phyloP scores from a whole-genome alignment of 306 rosid genomes.

The Senna tora region DNA sequence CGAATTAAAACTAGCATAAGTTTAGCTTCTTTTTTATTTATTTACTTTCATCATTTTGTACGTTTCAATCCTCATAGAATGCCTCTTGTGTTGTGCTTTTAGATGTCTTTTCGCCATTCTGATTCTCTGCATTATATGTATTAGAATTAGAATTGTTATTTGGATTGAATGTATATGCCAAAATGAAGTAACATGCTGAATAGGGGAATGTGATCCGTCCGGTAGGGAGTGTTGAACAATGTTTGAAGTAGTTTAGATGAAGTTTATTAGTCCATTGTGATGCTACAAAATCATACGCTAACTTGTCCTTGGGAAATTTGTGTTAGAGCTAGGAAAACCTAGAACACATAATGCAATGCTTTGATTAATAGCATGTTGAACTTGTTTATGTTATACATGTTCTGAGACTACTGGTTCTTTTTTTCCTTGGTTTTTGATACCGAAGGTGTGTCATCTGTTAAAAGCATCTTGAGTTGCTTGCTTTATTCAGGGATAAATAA shows the following conservation, averaged over 20 bases:
- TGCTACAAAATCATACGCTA: slow-evolving; percentile 4
- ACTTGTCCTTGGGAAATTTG: too few relatives aligned
- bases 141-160: too few relatives aligned
- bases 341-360: slow-evolving; percentile 1
- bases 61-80: background rate
- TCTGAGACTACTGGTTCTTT: slow-evolving; percentile 2
- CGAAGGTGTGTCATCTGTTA: background rate
- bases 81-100: slow-evolving; percentile 22
- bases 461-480: slow-evolving; percentile 11
- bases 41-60: background rate
- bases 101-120: slow-evolving; percentile 9
- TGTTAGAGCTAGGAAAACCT: background rate
- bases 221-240: background rate
- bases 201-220: background rate
- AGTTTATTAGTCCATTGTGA: background rate
- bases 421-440: background rate
- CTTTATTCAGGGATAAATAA: background rate
- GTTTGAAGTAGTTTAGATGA: background rate
- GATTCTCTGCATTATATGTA: background rate
- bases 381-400: background rate
- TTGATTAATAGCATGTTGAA: background rate
- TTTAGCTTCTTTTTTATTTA: too few relatives aligned
- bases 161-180: background rate
- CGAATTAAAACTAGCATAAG: background rate
- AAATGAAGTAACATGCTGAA: background rate